phyloP scores from a whole-genome alignment of 768 basidiomycete species.

The Pulveroboletus sp. region DNA sequence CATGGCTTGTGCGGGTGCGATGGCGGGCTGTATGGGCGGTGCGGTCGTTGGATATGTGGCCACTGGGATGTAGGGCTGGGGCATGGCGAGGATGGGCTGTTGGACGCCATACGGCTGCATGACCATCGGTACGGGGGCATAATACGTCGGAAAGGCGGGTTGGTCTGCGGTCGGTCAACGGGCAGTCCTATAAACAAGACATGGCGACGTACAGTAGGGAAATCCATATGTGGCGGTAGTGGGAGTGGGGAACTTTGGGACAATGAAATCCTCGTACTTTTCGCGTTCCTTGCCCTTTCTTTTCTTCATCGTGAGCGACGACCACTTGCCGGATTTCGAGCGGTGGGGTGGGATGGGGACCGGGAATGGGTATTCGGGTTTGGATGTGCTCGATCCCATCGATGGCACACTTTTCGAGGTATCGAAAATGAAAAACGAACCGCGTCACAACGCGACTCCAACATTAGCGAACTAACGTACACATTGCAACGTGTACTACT shows the following conservation, averaged over 20 bases:
- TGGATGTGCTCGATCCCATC: slow-evolving; percentile 28
- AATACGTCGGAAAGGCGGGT: slow-evolving; percentile 25
- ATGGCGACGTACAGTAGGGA: slow-evolving; percentile 24
- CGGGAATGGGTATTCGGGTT: slow-evolving; percentile 17
- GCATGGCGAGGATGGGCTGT: slow-evolving; percentile 29
- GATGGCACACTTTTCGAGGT: no score
- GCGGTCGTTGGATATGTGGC: slow-evolving; percentile 16
- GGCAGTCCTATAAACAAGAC: background rate
- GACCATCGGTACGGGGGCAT: slow-evolving; percentile 28
- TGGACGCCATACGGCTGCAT: slow-evolving; percentile 22
- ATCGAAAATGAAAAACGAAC: no score
- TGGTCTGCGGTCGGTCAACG: slow-evolving; percentile 23
- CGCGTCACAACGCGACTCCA: background rate
- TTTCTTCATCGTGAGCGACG: slow-evolving; percentile 11
- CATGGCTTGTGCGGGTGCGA: background rate
- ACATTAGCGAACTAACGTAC: background rate
- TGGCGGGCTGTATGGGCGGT: slow-evolving; percentile 11
- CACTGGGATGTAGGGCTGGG: slow-evolving; percentile 27
- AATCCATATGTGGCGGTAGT: slow-evolving; percentile 11
- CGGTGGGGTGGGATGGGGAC: slow-evolving; percentile 5
- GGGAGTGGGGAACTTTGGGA: slow-evolving; percentile 13
- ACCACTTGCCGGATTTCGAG: slow-evolving; percentile 18
- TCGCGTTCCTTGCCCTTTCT: slow-evolving; percentile 18
- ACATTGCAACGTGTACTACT: no score
- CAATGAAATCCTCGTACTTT: slow-evolving; percentile 17